phyloP scores from a whole-genome alignment of 805 yeast species.

The Nakazawaea holstii region DNA sequence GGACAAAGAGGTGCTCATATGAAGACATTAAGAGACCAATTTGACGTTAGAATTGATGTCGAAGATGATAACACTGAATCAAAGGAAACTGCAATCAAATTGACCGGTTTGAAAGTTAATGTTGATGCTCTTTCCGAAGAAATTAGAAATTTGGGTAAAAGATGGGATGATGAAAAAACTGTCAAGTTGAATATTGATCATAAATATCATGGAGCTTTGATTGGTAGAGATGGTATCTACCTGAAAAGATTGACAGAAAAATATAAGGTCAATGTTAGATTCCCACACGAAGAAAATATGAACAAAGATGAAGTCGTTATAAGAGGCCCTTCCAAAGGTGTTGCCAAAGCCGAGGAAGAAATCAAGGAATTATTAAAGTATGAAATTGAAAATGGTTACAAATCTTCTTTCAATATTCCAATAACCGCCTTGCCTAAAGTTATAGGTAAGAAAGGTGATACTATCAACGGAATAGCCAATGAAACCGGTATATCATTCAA shows the following conservation, averaged over 20 bases:
- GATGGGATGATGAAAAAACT: conserved; percentile 77
- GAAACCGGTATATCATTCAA: conserved; percentile 56
- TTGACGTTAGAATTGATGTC: conserved; percentile 72
- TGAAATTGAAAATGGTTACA: conserved; percentile 81
- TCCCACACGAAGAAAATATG: conserved; percentile 54
- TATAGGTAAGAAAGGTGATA: conserved; percentile 86
- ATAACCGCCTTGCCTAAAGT: conserved; percentile 71
- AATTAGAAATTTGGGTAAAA: conserved; percentile 55
- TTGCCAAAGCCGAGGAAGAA: conserved; percentile 76
- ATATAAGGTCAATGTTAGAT: conserved; percentile 74
- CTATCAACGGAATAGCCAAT: conserved; percentile 74
- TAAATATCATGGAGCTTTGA: conserved; percentile 73
- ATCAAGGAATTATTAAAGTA: conserved; percentile 76
- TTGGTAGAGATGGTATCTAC: conserved; percentile 79
- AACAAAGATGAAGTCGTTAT: conserved; percentile 61
- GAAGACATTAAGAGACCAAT: conserved; percentile 63
- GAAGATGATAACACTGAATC: conserved; percentile 42
- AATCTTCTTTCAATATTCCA: conserved; percentile 62
- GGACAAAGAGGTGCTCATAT: conserved; percentile 85
- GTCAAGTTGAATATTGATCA: conserved; percentile 64
- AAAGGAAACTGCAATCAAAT: conserved; percentile 40
- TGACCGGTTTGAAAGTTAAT: conserved; percentile 76
- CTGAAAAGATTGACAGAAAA: conserved; percentile 83
- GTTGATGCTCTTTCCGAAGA: conserved; percentile 66
- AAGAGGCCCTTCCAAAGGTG: conserved; percentile 90